Conservation (phyloP, 2,329 filamentous ascomycete species). For the Colletotrichum kahawae region DNA sequence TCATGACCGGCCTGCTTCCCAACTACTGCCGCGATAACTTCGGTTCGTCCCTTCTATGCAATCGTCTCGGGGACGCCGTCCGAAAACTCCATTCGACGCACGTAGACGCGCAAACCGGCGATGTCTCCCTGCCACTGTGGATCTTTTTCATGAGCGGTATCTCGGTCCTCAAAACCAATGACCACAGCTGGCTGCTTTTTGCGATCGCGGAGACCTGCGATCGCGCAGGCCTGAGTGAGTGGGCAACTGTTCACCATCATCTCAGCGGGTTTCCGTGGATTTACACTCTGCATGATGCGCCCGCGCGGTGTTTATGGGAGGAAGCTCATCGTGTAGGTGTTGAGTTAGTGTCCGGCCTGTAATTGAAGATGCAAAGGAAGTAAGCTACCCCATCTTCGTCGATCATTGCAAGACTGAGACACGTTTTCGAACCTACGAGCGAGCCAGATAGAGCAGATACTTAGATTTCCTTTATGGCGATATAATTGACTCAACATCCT, state of each 20-base stretch:
- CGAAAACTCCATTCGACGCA: background rate
- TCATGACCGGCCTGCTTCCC: background rate
- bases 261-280: background rate
- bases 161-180: background rate
- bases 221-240: background rate
- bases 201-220: background rate
- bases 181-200: background rate
- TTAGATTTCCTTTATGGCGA: background rate
- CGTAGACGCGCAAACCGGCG: background rate
- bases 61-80: background rate
- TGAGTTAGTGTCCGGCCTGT: background rate
- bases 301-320: background rate
- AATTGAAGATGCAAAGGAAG: background rate
- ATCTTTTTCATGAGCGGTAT: background rate
- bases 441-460: background rate
- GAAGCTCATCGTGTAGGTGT: background rate
- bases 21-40: background rate
- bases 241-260: background rate
- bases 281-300: background rate
- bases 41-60: background rate
- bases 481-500: background rate
- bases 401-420: no score
- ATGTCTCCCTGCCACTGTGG: background rate
- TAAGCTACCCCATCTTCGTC: background rate
- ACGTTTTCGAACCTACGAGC: no score